These are phyloP conservation scores for Schizosaccharomyces japonicus DNA, from an alignment of 805 yeast genomes.

Conservation along the genomic window DNA sequence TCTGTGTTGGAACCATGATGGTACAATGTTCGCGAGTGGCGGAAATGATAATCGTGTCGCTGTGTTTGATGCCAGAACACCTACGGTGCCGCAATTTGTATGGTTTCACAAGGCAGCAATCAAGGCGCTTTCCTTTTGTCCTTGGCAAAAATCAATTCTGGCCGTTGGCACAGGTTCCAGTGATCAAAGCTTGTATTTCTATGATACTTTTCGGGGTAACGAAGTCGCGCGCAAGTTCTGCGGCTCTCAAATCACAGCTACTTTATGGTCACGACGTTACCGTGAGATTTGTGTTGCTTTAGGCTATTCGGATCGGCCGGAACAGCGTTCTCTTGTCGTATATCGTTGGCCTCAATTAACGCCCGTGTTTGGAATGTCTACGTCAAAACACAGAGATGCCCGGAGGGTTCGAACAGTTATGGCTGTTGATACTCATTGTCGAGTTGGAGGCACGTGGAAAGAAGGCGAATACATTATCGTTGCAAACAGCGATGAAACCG, in stretches of 20 bases:
- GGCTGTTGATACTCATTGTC: slow-evolving; percentile 30
- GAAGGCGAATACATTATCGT: slow-evolving; percentile 42
- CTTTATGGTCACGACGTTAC: slow-evolving; percentile 12
- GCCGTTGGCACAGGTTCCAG: slow-evolving; percentile 84
- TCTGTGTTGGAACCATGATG: slow-evolving; percentile 61
- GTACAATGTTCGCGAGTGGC: slow-evolving; percentile 67
- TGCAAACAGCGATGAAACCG: slow-evolving; percentile 56
- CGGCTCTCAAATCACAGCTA: slow-evolving; percentile 27
- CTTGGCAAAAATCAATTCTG: slow-evolving; percentile 57
- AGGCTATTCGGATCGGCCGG: not conserved
- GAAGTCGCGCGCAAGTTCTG: slow-evolving; percentile 33
- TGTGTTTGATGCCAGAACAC: slow-evolving; percentile 65
- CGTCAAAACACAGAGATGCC: slow-evolving; percentile 47
- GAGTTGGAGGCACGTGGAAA: slow-evolving; percentile 18
- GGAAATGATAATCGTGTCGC: slow-evolving; percentile 86
- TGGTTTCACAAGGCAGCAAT: slow-evolving; percentile 66
- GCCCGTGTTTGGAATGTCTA: slow-evolving; percentile 25
- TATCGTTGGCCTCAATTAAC: slow-evolving; percentile 8
- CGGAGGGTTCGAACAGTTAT: not conserved
- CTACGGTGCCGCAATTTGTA: slow-evolving; percentile 39
- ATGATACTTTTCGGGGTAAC: slow-evolving; percentile 71
- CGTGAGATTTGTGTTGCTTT: not conserved
- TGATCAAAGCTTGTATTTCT: slow-evolving; percentile 54
- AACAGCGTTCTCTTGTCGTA: not conserved
- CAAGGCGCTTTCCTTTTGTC: slow-evolving; percentile 73